Conservation (phyloP, 371 early-diverging fungal species). For the Circinella umbellata region DNA sequence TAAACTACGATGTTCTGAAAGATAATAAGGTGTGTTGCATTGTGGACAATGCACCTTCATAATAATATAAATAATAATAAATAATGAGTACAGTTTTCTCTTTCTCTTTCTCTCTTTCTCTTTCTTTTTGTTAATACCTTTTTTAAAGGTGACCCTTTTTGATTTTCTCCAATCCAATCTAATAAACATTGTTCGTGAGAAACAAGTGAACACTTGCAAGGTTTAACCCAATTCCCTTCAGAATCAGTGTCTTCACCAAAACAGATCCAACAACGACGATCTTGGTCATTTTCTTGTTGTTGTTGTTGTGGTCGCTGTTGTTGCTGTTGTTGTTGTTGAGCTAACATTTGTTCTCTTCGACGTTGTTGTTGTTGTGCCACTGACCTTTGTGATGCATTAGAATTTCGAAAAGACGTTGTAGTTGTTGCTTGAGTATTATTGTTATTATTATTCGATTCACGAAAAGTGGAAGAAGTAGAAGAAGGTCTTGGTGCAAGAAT, state of each 20-base stretch:
- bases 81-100: not conserved
- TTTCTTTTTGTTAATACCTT: constrained; percentile 37
- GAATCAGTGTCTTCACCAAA: constrained; percentile 70
- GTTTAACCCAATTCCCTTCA: constrained; percentile 69
- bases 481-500: constrained; percentile 19
- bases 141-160: constrained; percentile 59
- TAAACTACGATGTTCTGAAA: constrained; percentile 58
- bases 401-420: not conserved
- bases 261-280: constrained; percentile 66
- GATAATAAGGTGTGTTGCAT: constrained; percentile 67
- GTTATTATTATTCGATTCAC: not conserved
- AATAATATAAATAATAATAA: constrained; percentile 38
- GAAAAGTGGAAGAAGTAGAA: not conserved
- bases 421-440: not conserved
- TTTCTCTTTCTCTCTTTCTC: not conserved
- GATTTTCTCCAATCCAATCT: constrained; percentile 78
- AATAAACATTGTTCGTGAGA: constrained; percentile 76
- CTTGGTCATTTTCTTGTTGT: constrained; percentile 10
- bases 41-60: constrained; percentile 74
- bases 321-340: constrained; percentile 14
- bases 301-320: not conserved
- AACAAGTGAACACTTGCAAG: constrained; percentile 75
- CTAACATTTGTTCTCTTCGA: not conserved
- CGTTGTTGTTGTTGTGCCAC: constrained; percentile 1
- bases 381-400: constrained; percentile 3